These are phyloP conservation scores for Emydomyces testavorans DNA, from an alignment of 2,329 filamentous ascomycete species.

Conservation along the genomic window DNA sequence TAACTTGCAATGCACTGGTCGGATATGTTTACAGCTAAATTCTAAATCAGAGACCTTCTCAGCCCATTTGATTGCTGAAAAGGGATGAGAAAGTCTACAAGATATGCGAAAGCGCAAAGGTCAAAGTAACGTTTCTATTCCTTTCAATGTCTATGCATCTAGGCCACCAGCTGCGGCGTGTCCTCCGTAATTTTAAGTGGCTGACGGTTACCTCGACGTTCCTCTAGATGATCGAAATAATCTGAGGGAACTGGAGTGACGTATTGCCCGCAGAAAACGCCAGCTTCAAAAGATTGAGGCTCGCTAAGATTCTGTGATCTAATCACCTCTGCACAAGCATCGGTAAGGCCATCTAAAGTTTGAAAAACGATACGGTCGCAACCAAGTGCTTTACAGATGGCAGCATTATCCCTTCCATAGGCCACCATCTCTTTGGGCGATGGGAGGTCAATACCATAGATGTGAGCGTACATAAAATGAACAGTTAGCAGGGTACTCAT, in stretches of 20 bases:
- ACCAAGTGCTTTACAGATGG: neutral
- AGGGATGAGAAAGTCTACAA: no score
- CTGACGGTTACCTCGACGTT: neutral
- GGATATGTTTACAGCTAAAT: no score
- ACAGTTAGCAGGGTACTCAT: neutral
- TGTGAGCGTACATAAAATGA: neutral
- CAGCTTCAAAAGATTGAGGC: neutral
- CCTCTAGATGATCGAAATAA: no score
- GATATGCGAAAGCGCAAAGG: no score
- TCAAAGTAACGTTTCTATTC: no score
- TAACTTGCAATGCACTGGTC: no score
- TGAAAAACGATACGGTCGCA: neutral
- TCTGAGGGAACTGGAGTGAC: no score
- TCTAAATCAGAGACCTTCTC: no score
- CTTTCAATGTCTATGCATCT: no score
- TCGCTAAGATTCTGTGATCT: neutral
- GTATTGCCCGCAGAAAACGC: neutral
- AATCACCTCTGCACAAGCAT: neutral
- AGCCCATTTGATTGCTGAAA: no score
- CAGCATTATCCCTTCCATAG: neutral
- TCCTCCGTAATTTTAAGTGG: neutral
- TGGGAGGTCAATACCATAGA: neutral
- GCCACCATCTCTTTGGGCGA: neutral
- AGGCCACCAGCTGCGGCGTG: no score
- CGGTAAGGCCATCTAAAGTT: neutral